Conservation (phyloP, 192 early-diverging fungal species). For the Coemansia aciculifera region DNA sequence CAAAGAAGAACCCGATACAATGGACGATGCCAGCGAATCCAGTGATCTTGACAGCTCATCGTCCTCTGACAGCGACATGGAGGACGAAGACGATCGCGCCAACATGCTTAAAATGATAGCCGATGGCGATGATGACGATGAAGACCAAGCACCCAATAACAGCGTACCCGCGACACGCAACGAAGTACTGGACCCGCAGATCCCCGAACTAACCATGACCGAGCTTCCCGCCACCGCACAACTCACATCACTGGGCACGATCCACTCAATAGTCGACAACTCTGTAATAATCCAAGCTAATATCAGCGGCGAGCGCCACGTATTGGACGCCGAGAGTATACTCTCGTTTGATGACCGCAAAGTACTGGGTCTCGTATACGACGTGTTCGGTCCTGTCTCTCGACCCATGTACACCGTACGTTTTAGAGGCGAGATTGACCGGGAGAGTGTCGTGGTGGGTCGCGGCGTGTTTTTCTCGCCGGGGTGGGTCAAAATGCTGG, state of each 20-base stretch:
- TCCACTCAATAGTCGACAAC: constrained; percentile 72
- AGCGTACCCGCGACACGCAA: constrained; percentile 51
- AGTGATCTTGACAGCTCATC: constrained; percentile 16
- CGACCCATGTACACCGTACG: constrained; percentile 82
- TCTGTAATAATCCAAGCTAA: constrained; percentile 67
- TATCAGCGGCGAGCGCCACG: constrained; percentile 42
- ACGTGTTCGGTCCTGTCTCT: constrained; percentile 89
- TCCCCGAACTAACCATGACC: constrained; percentile 55
- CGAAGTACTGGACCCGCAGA: constrained; percentile 58
- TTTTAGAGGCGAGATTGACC: constrained; percentile 70
- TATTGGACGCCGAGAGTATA: constrained; percentile 77
- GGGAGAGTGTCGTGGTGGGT: constrained; percentile 42
- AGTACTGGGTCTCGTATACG: constrained; percentile 71
- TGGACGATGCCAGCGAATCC: not conserved
- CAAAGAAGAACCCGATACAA: not conserved
- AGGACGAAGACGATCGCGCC: constrained; percentile 14
- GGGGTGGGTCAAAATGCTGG: constrained; percentile 64
- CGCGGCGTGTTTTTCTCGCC: constrained; percentile 64
- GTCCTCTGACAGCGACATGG: constrained; percentile 16
- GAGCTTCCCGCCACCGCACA: constrained; percentile 56
- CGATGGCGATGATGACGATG: constrained; percentile 27
- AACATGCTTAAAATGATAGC: constrained; percentile 19
- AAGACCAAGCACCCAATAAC: not conserved
- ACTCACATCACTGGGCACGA: constrained; percentile 61
- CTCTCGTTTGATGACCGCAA: constrained; percentile 63